Percentiles rank a stretch among this genome's conserved stretches.
phyloP scores from a whole-genome alignment of 768 basidiomycete species.

The Lactarius sanguifluus region DNA sequence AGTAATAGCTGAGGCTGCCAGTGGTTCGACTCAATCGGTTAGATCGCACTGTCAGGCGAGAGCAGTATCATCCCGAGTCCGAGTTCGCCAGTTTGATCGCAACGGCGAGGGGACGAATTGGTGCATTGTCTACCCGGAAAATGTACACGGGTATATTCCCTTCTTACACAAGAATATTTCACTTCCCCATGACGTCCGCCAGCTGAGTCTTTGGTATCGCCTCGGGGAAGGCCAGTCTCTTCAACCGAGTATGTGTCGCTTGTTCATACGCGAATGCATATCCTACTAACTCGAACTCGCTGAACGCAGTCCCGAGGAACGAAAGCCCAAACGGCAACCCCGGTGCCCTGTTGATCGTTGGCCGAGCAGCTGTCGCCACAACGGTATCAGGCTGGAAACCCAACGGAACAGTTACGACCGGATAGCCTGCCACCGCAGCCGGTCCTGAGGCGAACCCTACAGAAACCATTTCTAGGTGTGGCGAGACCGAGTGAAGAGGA shows the following conservation, averaged over 20 bases:
- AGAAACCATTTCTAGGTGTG: background rate
- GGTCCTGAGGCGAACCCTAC: constrained; percentile 24
- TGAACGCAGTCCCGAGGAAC: constrained; percentile 34
- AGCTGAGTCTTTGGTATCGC: constrained; percentile 34
- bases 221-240: constrained; percentile 28
- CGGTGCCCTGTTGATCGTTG: constrained; percentile 29
- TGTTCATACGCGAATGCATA: constrained; percentile 37
- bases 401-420: constrained; percentile 32
- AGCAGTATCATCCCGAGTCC: background rate
- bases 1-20: too few species aligned
- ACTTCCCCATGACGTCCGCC: constrained; percentile 26
- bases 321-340: constrained; percentile 33
- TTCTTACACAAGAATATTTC: background rate
- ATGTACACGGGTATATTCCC: background rate
- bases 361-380: constrained; percentile 26
- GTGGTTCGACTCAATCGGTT: too few species aligned
- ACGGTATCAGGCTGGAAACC: constrained; percentile 32
- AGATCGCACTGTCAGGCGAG: too few species aligned
- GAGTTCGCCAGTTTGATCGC: background rate
- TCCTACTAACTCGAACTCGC: constrained; percentile 32
- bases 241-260: constrained; percentile 32
- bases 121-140: background rate
- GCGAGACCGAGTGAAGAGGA: background rate
- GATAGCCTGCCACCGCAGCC: constrained; percentile 32
- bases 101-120: background rate